Percentiles rank a stretch among this genome's conserved stretches.
Evolutionary conservation across 2,329 filamentous ascomycete genomes (phyloP).

Genomic region (Ascocoryne sarcoides): DNA sequence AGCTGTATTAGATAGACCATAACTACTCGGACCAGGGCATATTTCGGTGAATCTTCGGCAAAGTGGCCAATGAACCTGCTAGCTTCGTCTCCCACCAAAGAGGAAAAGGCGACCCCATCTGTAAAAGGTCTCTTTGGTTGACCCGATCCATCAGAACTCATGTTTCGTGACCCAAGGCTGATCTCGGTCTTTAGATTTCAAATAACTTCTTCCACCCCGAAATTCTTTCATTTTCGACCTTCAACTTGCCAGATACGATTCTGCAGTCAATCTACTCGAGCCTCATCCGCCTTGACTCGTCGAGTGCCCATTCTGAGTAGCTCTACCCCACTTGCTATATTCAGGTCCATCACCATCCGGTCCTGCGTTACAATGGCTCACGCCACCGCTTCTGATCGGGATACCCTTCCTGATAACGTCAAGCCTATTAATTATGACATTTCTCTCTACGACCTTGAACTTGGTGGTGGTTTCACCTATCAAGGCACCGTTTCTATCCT

Average conservation of each 20-base stretch:
- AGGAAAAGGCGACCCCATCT: neutral
- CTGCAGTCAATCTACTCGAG: no score
- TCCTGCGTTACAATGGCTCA: constrained; percentile 16
- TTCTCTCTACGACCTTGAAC: constrained; percentile 70
- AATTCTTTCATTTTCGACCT: constrained; percentile 3
- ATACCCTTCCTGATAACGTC: constrained; percentile 54
- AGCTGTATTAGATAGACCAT: no score
- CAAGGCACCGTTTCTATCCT: constrained; percentile 79
- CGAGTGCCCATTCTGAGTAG: no score
- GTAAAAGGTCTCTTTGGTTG: neutral
- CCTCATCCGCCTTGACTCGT: no score
- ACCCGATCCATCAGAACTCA: constrained; percentile 2
- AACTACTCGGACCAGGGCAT: neutral
- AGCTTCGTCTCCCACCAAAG: no score
- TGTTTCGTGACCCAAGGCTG: constrained; percentile 3
- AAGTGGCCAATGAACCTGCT: constrained; percentile 4
- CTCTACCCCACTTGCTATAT: no score
- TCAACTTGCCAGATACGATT: no score
- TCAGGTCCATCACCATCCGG: neutral
- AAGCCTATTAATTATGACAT: constrained; percentile 83
- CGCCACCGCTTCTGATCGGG: constrained; percentile 46
- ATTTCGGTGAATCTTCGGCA: constrained; percentile 1
- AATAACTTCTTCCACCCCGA: constrained; percentile 1
- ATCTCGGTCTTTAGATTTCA: constrained; percentile 1
- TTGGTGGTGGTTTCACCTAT: constrained; percentile 63